Evolutionary conservation across 2,329 filamentous ascomycete species (phyloP).

Genomic region (Aspergillus ibericus): DNA sequence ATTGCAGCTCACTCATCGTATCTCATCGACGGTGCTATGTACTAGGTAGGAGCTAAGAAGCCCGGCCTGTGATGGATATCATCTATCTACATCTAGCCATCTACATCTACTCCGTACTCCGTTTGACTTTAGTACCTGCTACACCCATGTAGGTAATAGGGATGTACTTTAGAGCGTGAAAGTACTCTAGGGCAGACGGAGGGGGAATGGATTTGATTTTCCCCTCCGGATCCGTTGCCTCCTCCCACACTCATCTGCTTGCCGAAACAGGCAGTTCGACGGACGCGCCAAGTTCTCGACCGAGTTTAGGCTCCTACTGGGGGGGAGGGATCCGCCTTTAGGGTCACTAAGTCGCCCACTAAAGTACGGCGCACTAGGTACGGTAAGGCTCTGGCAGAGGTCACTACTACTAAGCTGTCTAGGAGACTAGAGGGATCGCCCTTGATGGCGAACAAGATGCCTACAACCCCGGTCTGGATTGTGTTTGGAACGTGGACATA

Average conservation of each 20-base stretch:
- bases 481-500: neutral
- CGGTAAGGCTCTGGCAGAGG: neutral
- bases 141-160: neutral
- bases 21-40: neutral
- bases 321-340: slow-evolving; percentile 1
- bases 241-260: neutral
- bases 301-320: slow-evolving; percentile 12
- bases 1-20: neutral
- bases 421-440: neutral
- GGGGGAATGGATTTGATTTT: neutral
- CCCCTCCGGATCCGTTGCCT: slow-evolving; percentile 2
- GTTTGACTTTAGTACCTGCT: neutral
- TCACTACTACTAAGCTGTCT: neutral
- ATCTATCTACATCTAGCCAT: neutral
- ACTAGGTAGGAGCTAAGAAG: neutral
- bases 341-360: neutral
- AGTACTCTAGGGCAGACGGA: neutral
- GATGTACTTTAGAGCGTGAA: neutral
- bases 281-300: slow-evolving; percentile 14
- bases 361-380: slow-evolving; percentile 1
- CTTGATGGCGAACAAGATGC: slow-evolving; percentile 2
- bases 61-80: neutral
- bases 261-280: slow-evolving; percentile 13
- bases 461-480: neutral
- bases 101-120: neutral